Evolutionary conservation across 768 basidiomycete species (phyloP), one percentile per base, ranked within the genome.

Genomic region (Tricholoma hemisulphureum): DNA sequence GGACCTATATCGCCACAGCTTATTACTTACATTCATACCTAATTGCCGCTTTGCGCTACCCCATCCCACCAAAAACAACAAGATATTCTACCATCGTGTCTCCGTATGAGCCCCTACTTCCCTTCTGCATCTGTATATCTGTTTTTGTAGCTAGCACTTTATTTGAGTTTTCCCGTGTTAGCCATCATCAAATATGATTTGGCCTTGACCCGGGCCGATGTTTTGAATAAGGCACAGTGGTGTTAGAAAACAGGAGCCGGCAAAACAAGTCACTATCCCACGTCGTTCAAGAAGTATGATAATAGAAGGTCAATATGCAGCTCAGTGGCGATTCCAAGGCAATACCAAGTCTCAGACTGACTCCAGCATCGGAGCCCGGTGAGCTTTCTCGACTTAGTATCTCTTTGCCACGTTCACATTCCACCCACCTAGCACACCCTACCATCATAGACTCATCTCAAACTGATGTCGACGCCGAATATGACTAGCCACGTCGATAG

Each of bases 11-110:
- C 41, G 32, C 18, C 10, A 34, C n/a, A 16, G 16, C 31, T 51
- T 51, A 2, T 18, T 54, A 54, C 39, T 54, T 54, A 54, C 26
- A 43, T 43, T 23, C 53, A 54, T 54, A 54, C 53, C 39, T 54
- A 54, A 54, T 54, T 23, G 31, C 16, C 26, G 53, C 43, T 18
- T 18, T 49, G 21, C 48, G 48, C 39, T 29, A 55, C 41, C 20
- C 50, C 58, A 35, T 58, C 14, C 50, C 20, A 26, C 7, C 6
- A 49, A 49, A 49, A 29, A 23, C n/a, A 49, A 49, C 46, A 48
- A 28, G 8, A n/a, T 39, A 32, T 43, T n/a, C n/a, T 10, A 43
- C 20, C 26, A 37, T 14, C 37, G n/a, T 41, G 41, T 39, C 24
- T 41, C 6, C 32, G 11, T 45, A 45, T 45, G 43, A n/a, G n/a